These are phyloP conservation scores for Clohesyomyces aquaticus DNA, from an alignment of 495 filamentous ascomycete genomes.

Conservation along the genomic window DNA sequence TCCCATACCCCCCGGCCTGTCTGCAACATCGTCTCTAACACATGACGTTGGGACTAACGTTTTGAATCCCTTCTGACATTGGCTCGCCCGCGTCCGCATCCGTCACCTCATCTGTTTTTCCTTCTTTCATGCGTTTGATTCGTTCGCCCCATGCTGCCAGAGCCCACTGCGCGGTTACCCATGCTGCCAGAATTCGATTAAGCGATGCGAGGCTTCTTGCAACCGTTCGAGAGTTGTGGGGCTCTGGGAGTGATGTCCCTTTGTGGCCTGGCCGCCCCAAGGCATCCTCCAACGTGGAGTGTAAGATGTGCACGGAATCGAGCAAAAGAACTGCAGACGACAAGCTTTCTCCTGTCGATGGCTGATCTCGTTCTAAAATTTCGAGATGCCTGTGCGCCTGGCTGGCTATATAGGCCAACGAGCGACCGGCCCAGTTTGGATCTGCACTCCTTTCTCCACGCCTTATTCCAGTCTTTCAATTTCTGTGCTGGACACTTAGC, in stretches of 20 bases:
- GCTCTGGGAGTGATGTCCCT: not conserved
- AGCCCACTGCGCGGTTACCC: conserved; percentile 15
- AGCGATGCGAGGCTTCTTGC: conserved; percentile 22
- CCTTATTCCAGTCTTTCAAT: conserved; percentile 26
- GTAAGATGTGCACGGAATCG: conserved; percentile 31
- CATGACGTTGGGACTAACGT: conserved; percentile 33
- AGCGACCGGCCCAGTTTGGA: not conserved
- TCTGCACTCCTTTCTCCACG: conserved; percentile 21
- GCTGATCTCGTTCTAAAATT: conserved; percentile 9
- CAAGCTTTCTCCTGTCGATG: not conserved
- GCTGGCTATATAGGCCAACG: conserved; percentile 24
- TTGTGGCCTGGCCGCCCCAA: conserved; percentile 22
- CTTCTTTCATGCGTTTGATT: conserved; percentile 38
- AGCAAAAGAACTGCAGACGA: conserved; percentile 1
- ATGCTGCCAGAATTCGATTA: conserved; percentile 1
- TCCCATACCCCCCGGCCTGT: conserved; percentile 28
- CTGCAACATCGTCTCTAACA: conserved; percentile 39
- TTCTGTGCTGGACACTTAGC: conserved; percentile 37
- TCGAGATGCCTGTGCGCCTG: not conserved
- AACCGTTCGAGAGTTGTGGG: conserved; percentile 32
- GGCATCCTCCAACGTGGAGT: conserved; percentile 31
- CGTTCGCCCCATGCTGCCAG: conserved; percentile 23
- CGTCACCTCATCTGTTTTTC: conserved; percentile 17
- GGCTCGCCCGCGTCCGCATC: not conserved
- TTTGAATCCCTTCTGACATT: conserved; percentile 28